Evolutionary conservation across 768 basidiomycete species (phyloP).

Genomic region (Leucogyrophana mollusca): DNA sequence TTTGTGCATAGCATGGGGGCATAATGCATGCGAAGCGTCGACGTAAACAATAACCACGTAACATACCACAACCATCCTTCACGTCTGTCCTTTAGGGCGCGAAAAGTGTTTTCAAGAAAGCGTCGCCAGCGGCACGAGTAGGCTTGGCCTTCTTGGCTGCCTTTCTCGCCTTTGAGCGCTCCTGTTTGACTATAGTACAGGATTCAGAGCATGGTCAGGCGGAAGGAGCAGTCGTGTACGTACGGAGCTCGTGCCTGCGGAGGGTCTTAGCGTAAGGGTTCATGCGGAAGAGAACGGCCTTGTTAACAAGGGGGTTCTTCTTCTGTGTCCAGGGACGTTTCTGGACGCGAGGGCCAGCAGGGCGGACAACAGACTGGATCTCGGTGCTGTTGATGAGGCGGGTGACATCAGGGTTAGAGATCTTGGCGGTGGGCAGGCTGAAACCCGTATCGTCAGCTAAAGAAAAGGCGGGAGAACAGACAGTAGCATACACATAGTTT

Average conservation of each 20-base stretch:
- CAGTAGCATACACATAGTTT: conserved; percentile 82
- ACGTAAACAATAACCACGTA: conserved; percentile 7
- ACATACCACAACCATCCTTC: conserved; percentile 3
- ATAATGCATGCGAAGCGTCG: conserved; percentile 12
- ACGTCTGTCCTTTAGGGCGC: conserved; percentile 59
- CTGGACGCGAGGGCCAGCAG: conserved; percentile 77
- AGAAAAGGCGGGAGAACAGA: conserved; percentile 9
- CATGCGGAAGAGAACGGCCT: conserved; percentile 91
- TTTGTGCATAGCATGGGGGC: conserved; percentile 5
- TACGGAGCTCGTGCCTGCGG: conserved; percentile 85
- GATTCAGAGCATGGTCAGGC: conserved; percentile 8
- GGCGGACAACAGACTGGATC: conserved; percentile 95
- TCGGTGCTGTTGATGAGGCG: conserved; percentile 98
- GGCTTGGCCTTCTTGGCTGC: conserved; percentile 63
- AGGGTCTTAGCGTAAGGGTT: conserved; percentile 98
- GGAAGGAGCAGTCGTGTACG: conserved; percentile 31
- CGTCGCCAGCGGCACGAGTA: conserved; percentile 66
- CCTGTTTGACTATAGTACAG: conserved; percentile 65
- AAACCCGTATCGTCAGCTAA: neutral
- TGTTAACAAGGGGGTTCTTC: conserved; percentile 98
- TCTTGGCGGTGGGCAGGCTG: conserved; percentile 94
- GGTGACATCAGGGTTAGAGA: conserved; percentile 94
- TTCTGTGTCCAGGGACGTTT: conserved; percentile 98
- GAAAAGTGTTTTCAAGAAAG: conserved; percentile 82
- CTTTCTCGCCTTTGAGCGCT: conserved; percentile 64